Evolutionary conservation across 768 basidiomycete species (phyloP).

Genomic region (Dacryopinax primogenitus): DNA sequence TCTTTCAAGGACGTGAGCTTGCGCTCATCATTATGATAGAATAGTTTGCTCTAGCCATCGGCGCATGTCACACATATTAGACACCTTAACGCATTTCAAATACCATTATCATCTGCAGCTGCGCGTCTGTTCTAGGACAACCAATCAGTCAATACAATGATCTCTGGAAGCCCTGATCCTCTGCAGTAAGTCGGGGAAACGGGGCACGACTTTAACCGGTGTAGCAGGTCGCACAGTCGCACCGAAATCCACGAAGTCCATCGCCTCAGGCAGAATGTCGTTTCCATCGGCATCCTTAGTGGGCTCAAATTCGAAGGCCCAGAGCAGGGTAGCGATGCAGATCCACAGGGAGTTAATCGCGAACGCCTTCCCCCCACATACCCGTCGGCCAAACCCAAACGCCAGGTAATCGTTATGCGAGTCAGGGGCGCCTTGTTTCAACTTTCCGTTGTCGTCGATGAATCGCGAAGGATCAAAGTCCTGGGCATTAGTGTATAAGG

Average conservation of each 20-base stretch:
- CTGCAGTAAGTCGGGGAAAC: neutral
- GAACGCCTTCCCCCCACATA: neutral
- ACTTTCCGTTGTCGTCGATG: neutral
- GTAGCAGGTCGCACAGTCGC: neutral
- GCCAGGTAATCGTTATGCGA: neutral
- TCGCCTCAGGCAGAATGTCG: neutral
- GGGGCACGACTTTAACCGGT: neutral
- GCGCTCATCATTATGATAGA: too few species aligned
- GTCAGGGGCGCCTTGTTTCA: neutral
- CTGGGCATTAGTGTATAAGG: neutral
- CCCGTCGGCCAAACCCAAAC: neutral
- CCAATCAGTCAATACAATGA: neutral
- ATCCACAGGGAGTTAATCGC: constrained; percentile 1
- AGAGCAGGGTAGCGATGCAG: neutral
- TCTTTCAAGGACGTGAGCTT: neutral
- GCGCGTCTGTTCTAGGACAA: neutral
- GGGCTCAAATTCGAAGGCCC: neutral
- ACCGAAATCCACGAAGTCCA: neutral
- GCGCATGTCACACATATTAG: neutral
- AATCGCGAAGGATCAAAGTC: neutral
- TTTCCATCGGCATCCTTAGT: neutral
- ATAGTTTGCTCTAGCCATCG: too few species aligned
- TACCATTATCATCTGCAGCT: neutral
- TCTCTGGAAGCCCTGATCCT: neutral
- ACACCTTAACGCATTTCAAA: neutral